Percentiles rank a stretch among this genome's conserved stretches.
These are phyloP conservation scores for Neocucurbitaria cava DNA, from an alignment of 2,329 filamentous ascomycete species.

Conservation along the genomic window DNA sequence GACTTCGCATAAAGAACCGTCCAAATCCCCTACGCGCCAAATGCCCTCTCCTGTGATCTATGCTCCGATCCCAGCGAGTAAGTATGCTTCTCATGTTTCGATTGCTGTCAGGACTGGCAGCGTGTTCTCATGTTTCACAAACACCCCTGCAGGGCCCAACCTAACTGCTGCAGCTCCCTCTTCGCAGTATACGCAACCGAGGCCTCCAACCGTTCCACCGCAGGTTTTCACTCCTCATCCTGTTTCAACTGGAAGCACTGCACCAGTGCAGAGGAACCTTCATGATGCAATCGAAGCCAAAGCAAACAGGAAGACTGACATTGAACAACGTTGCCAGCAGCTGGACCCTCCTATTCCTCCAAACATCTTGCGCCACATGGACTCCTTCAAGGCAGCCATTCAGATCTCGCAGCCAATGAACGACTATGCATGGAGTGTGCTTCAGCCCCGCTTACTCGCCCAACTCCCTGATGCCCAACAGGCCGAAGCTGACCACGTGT, in stretches of 20 bases:
- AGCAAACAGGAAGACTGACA: constrained; percentile 69
- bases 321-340: constrained; percentile 71
- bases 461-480: constrained; percentile 71
- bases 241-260: constrained; percentile 23
- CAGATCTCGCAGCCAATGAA: constrained; percentile 72
- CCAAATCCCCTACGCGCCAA: constrained; percentile 35
- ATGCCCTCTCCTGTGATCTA: constrained; percentile 40
- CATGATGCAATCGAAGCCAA: constrained; percentile 71
- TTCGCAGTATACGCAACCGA: constrained; percentile 36
- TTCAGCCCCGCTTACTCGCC: constrained; percentile 71
- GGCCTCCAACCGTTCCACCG: constrained; percentile 44
- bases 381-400: constrained; percentile 76
- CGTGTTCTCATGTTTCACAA: constrained; percentile 24
- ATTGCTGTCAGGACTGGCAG: constrained; percentile 17
- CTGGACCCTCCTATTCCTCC: constrained; percentile 71
- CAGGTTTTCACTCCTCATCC: constrained; percentile 42
- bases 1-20: constrained; percentile 23
- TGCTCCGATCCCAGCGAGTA: constrained; percentile 44
- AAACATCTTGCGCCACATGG: constrained; percentile 70
- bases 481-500: constrained; percentile 59
- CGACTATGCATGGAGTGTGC: constrained; percentile 72
- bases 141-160: constrained; percentile 29
- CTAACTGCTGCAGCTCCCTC: constrained; percentile 42
- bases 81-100: constrained; percentile 33
- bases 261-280: constrained; percentile 59